Evolutionary conservation across 2,329 filamentous ascomycete genomes (phyloP), one percentile per base, ranked within the genome.

Genomic region (Gnomoniopsis sp.): DNA sequence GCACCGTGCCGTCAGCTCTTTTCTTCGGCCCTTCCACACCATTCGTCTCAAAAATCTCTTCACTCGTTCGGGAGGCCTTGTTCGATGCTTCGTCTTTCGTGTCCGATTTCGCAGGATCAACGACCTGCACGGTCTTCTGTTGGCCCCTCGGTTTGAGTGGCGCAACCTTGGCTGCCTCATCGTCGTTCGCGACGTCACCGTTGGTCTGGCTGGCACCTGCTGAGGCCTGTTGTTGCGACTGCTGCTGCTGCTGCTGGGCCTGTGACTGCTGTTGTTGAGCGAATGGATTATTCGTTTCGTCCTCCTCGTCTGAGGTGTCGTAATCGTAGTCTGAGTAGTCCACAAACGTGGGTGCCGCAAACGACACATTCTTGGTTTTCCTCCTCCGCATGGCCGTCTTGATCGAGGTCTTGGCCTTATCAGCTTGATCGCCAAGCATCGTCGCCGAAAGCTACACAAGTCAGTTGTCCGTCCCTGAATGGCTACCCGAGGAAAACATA

Each of bases 291-390:
- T 65, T 66, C 41, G 81, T 80, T 22, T 78, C 71, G 17, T 80
- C 81, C 62, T 93, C 91, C 53, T 95, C 91, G 17, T 90, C 89
- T 1, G 85, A 87, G 1, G 60, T 61, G 46, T 61, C 59, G 44
- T 61, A 62, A 38, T 62, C 61, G 21, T 58, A 58, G 19, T 62
- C 61, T 10, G 90, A 96, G 70, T 92, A 96, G 72, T 96, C 91
- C 46, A 93, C 89, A 67, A 93, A 96, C 6, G 90, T 95, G 0
- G 91, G 91, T 1, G 89, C 83, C 6, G 90, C 83, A 67, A 97
- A 97, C 44, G 91, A 86, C 30, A 97, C 93, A 0, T 86, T 95
- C 75, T 96, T 97, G 30, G 88, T 83, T 68, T 93, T 93, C 64
- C 89, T 86, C 65, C 89, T 80, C 62, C 89, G 86, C 75, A 96